Percentiles rank a stretch among this genome's conserved stretches.
These are phyloP conservation scores for Debaryomyces sp. DNA, from an alignment of 1,139 yeast genomes.

Conservation along the genomic window DNA sequence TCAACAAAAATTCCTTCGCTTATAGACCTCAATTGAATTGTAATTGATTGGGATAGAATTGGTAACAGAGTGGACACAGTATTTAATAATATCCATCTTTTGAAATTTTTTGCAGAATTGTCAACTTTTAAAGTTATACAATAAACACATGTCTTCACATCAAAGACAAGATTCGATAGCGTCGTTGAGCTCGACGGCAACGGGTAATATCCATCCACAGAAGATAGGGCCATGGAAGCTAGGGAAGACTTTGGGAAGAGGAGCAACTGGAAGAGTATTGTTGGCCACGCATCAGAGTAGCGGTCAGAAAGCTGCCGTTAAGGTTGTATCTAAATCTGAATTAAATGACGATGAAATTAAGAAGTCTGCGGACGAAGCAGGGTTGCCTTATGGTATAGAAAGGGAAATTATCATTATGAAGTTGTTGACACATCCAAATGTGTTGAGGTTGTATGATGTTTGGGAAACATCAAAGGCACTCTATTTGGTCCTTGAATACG, in stretches of 20 bases:
- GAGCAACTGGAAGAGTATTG: slow-evolving; percentile 80
- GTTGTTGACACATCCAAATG: slow-evolving; percentile 73
- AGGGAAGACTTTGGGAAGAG: slow-evolving; percentile 79
- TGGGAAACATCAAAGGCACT: slow-evolving; percentile 83
- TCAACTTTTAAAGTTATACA: background rate
- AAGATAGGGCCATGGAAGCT: slow-evolving; percentile 79
- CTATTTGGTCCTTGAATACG: slow-evolving; percentile 75
- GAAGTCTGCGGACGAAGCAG: slow-evolving; percentile 45
- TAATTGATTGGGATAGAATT: slow-evolving; percentile 1
- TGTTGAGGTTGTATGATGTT: slow-evolving; percentile 74
- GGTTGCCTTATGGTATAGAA: slow-evolving; percentile 79
- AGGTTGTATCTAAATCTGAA: slow-evolving; percentile 71
- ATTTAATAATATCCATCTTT: slow-evolving; percentile 3
- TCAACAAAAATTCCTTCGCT: slow-evolving; percentile 3
- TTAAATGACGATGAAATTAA: slow-evolving; percentile 44
- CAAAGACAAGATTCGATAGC: slow-evolving; percentile 46
- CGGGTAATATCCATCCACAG: slow-evolving; percentile 43
- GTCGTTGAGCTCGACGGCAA: slow-evolving; percentile 31
- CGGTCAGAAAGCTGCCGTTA: slow-evolving; percentile 80
- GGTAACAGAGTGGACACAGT: slow-evolving; percentile 1
- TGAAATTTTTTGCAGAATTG: background rate
- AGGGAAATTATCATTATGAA: slow-evolving; percentile 85
- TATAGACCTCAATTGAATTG: slow-evolving; percentile 4
- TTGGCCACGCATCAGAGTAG: slow-evolving; percentile 69
- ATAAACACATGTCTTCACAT: slow-evolving; percentile 32